These are phyloP conservation scores for Myriosclerotinia scirpicola DNA, from an alignment of 2,329 filamentous ascomycete genomes.

Conservation along the genomic window DNA sequence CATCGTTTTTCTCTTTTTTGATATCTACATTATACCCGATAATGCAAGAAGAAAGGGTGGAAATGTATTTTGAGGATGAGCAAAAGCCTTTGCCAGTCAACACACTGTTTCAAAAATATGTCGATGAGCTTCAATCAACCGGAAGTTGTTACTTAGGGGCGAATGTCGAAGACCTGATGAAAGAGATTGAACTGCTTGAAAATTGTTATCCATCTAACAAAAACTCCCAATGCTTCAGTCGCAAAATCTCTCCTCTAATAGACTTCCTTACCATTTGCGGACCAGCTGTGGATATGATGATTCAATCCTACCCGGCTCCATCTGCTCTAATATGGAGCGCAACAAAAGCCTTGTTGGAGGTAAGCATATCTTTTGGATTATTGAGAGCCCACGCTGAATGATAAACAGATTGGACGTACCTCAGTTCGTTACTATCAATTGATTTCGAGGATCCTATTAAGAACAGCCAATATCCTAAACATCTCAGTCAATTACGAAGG, in stretches of 20 bases:
- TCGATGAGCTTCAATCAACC: conserved; percentile 11
- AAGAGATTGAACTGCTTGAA: conserved; percentile 18
- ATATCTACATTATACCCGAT: neutral
- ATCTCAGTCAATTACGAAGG: conserved; percentile 17
- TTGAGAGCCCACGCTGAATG: neutral
- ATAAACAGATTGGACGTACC: conserved; percentile 16
- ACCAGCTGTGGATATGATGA: conserved; percentile 16
- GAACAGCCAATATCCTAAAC: conserved; percentile 10
- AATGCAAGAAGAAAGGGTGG: conserved; percentile 15
- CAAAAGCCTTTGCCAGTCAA: conserved; percentile 8
- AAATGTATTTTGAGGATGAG: conserved; percentile 9
- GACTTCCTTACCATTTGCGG: conserved; percentile 19
- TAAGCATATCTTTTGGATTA: neutral
- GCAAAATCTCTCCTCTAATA: conserved; percentile 18
- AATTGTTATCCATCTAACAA: conserved; percentile 16
- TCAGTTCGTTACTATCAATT: conserved; percentile 12
- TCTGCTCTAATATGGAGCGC: conserved; percentile 18
- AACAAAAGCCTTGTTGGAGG: conserved; percentile 13
- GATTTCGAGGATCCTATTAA: conserved; percentile 10
- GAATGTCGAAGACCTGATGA: conserved; percentile 19
- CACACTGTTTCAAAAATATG: conserved; percentile 12
- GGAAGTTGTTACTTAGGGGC: neutral
- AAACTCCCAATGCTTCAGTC: neutral
- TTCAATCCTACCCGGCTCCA: conserved; percentile 18
- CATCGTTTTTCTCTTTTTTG: neutral